Conservation (phyloP, 306 rosid species). For the Arachis stenosperma region DNA sequence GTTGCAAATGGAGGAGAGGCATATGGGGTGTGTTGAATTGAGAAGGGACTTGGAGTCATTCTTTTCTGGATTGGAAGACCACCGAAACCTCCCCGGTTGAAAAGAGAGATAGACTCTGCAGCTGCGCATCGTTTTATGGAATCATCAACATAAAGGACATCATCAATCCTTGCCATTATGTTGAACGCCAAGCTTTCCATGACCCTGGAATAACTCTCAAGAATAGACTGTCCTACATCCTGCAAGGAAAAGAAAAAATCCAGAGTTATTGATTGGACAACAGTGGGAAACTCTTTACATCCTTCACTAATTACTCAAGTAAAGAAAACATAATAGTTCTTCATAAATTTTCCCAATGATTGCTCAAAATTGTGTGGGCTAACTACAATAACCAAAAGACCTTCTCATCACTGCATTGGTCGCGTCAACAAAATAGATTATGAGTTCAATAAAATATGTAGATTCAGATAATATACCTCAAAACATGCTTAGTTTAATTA, state of each 20-base stretch:
- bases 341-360: neutral
- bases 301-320: neutral
- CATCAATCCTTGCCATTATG: slow-evolving; percentile 94
- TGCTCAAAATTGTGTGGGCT: neutral
- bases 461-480: neutral
- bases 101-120: slow-evolving; percentile 67
- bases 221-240: slow-evolving; percentile 98
- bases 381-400: neutral
- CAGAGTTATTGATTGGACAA: neutral
- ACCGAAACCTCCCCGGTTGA: slow-evolving; percentile 72
- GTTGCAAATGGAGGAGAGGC: slow-evolving; percentile 92
- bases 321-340: neutral
- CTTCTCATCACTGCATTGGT: too few relatives aligned
- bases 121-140: slow-evolving; percentile 71
- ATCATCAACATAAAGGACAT: slow-evolving; percentile 82
- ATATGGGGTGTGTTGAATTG: slow-evolving; percentile 81
- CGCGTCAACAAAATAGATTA: neutral
- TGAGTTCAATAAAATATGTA: neutral
- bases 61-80: slow-evolving; percentile 87
- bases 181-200: slow-evolving; percentile 96
- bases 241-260: slow-evolving; percentile 48
- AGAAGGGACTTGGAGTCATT: slow-evolving; percentile 90
- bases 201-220: slow-evolving; percentile 97
- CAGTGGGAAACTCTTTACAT: neutral
- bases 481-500: neutral